A percentile compares a stretch with the other conserved stretches of the same genome.
These are phyloP conservation scores for Geotrichum europaeum DNA, from an alignment of 1,139 yeast species.

Conservation along the genomic window DNA sequence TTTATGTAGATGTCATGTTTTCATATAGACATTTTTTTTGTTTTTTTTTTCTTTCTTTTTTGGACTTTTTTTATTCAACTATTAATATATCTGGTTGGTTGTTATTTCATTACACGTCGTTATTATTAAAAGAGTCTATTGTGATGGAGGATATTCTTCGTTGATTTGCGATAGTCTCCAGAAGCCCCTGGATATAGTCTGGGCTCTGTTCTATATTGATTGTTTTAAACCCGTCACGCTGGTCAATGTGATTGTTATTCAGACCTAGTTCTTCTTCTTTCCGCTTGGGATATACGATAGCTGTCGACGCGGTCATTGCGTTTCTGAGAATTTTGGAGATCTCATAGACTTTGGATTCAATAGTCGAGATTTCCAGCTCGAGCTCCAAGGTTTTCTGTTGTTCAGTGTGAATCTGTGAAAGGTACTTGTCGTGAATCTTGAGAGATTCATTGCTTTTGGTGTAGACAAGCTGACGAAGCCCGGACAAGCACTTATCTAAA, in stretches of 20 bases:
- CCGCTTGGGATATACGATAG: background rate
- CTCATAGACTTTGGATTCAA: conserved; percentile 23
- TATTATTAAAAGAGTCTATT: background rate
- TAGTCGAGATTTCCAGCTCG: conserved; percentile 23
- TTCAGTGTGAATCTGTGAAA: conserved; percentile 25
- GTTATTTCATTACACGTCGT: background rate
- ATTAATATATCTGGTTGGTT: background rate
- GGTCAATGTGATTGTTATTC: background rate
- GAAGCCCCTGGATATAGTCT: conserved; percentile 15
- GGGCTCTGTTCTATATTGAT: conserved; percentile 14
- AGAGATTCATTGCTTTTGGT: conserved; percentile 25
- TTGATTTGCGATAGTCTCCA: conserved; percentile 4
- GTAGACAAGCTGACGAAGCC: conserved; percentile 25
- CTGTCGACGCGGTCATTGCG: conserved; percentile 6
- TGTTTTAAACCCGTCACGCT: background rate
- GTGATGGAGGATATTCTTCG: background rate
- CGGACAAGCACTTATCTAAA: conserved; percentile 24
- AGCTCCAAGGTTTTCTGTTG: conserved; percentile 23
- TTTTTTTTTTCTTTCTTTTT: background rate
- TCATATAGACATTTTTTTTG: background rate
- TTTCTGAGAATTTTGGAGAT: conserved; percentile 24
- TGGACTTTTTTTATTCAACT: background rate
- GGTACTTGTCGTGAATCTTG: conserved; percentile 25
- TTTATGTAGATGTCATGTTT: conserved; percentile 27
- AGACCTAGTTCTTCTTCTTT: background rate